A percentile compares a stretch with the other conserved stretches of the same genome.
These are phyloP conservation scores for Leccinum variicolor DNA, from an alignment of 768 basidiomycete species.

Conservation along the genomic window DNA sequence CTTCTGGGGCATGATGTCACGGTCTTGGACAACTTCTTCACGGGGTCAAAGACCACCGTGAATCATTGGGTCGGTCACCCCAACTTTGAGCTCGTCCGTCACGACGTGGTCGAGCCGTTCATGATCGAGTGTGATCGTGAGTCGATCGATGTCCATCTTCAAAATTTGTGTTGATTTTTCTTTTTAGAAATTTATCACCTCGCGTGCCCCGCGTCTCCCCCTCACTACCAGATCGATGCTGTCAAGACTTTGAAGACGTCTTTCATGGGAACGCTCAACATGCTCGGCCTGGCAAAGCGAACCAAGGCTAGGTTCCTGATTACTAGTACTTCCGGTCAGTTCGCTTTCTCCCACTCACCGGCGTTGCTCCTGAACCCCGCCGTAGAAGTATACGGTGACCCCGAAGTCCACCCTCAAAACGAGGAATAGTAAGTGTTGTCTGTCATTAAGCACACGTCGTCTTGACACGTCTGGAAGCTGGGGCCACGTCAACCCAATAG, in stretches of 20 bases:
- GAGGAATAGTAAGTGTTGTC: slow-evolving; percentile 80
- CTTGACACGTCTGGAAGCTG: slow-evolving; percentile 50
- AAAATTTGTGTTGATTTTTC: not conserved
- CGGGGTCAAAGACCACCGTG: slow-evolving; percentile 95
- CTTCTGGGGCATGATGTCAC: slow-evolving; percentile 96
- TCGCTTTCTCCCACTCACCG: not conserved
- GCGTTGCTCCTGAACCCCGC: slow-evolving; percentile 2
- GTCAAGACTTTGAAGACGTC: slow-evolving; percentile 99
- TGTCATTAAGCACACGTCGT: slow-evolving; percentile 4
- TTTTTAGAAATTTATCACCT: slow-evolving; percentile 91
- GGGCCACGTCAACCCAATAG: slow-evolving; percentile 99
- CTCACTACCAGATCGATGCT: slow-evolving; percentile 97
- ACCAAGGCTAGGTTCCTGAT: slow-evolving; percentile 97
- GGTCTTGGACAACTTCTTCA: slow-evolving; percentile 98
- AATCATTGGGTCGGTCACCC: slow-evolving; percentile 97
- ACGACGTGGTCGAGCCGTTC: slow-evolving; percentile 96
- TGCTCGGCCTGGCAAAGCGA: slow-evolving; percentile 97
- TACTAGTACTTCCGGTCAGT: slow-evolving; percentile 85
- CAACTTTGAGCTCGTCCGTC: slow-evolving; percentile 97
- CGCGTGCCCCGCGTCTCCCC: slow-evolving; percentile 95
- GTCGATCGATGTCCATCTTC: slow-evolving; percentile 20
- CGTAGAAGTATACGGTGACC: slow-evolving; percentile 95
- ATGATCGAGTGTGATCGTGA: slow-evolving; percentile 98
- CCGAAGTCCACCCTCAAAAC: slow-evolving; percentile 94
- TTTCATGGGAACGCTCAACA: slow-evolving; percentile 97